These are phyloP conservation scores for Zygotorulaspora sp. DNA, from an alignment of 805 yeast species.

Conservation along the genomic window DNA sequence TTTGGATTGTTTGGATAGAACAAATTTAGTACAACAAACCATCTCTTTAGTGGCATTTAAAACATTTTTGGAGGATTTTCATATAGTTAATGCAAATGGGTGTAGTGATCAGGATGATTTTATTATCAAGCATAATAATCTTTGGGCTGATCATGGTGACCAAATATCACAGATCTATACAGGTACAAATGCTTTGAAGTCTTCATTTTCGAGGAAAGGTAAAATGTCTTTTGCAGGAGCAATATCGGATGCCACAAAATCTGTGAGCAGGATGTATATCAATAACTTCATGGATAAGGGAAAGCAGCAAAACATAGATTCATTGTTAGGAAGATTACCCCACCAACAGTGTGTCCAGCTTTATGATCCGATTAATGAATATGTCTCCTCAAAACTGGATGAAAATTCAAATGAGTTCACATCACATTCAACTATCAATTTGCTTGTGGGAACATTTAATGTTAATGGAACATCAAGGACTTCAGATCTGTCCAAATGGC, in stretches of 20 bases:
- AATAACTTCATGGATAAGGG: conserved; percentile 92
- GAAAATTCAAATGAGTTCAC: conserved; percentile 49
- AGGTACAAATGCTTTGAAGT: conserved; percentile 94
- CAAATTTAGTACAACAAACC: conserved; percentile 84
- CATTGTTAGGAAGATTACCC: conserved; percentile 74
- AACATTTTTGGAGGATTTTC: conserved; percentile 43
- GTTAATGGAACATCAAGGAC: conserved; percentile 65
- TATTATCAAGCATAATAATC: conserved; percentile 67
- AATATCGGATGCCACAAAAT: conserved; percentile 92
- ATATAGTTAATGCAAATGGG: conserved; percentile 26
- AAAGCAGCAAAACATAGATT: conserved; percentile 85
- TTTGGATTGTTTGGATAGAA: conserved; percentile 90
- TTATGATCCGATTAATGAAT: conserved; percentile 86
- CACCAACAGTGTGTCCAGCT: conserved; percentile 66
- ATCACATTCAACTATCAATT: conserved; percentile 50
- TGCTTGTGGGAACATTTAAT: conserved; percentile 83
- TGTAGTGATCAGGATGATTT: conserved; percentile 47
- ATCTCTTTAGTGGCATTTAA: conserved; percentile 70
- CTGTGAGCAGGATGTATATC: conserved; percentile 90
- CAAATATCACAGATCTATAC: conserved; percentile 93
- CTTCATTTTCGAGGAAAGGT: conserved; percentile 90
- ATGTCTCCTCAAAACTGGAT: conserved; percentile 59
- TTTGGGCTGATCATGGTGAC: conserved; percentile 99
- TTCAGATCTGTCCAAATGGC: conserved; percentile 66
- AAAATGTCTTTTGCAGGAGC: conserved; percentile 97